Percentiles rank a stretch among this genome's conserved stretches.
Evolutionary conservation across 805 yeast species (phyloP).

Genomic region (Saccharomycopsis schoenii): DNA sequence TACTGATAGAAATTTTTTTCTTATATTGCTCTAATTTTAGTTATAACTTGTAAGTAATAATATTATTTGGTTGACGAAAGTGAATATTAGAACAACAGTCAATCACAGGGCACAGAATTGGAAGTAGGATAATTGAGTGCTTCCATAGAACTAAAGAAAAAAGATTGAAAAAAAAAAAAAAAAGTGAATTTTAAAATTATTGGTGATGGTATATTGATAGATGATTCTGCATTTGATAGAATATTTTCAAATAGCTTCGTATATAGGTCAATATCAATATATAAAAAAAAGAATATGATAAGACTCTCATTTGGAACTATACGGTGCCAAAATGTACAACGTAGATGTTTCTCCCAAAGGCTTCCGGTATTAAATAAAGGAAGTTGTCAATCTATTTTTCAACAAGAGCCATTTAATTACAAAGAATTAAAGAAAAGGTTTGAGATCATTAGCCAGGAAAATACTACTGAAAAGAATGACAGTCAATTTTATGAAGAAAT

Average conservation of each 20-base stretch:
- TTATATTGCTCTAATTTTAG: no score
- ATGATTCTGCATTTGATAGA: no score
- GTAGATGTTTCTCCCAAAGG: not conserved
- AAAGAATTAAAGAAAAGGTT: constrained; percentile 5
- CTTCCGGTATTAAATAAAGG: not conserved
- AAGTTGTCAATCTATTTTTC: constrained; percentile 3
- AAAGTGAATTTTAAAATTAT: not conserved
- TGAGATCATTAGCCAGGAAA: not conserved
- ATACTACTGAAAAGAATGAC: not conserved
- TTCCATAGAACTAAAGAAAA: not conserved
- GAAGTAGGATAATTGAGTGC: no score
- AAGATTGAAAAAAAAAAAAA: not conserved
- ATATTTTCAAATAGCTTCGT: not conserved
- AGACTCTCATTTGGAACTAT: not conserved
- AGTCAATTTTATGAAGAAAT: constrained; percentile 4
- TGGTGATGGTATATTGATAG: no score
- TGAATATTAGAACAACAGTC: no score
- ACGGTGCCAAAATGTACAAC: not conserved
- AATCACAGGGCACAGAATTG: no score
- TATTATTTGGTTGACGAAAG: no score
- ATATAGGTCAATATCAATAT: not conserved
- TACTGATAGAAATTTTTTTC: no score
- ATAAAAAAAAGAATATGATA: not conserved
- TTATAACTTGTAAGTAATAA: no score
- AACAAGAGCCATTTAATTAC: constrained; percentile 10